Evolutionary conservation across 2,329 filamentous ascomycete species (phyloP).

Genomic region (Colletotrichum agaves): DNA sequence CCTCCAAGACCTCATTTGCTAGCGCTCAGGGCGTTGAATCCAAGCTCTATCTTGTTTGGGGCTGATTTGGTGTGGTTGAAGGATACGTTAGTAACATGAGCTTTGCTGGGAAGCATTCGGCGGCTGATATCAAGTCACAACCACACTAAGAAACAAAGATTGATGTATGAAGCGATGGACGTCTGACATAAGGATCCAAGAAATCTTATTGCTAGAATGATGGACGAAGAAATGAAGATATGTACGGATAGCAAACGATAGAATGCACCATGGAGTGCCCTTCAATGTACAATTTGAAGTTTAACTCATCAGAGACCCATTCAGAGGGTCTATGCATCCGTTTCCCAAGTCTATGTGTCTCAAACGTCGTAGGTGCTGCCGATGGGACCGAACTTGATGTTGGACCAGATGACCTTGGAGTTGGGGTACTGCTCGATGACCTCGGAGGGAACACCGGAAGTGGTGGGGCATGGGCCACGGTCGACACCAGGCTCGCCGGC

Average conservation of each 20-base stretch:
- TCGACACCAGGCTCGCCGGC: slow-evolving; percentile 51
- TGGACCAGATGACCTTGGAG: slow-evolving; percentile 58
- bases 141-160: no score
- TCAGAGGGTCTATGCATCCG: not conserved
- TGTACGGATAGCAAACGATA: slow-evolving; percentile 4
- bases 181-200: not conserved
- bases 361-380: slow-evolving; percentile 49
- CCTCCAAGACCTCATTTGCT: no score
- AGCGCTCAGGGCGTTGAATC: no score
- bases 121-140: no score
- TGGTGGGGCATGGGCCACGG: slow-evolving; percentile 57
- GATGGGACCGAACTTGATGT: slow-evolving; percentile 61
- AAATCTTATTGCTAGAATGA: not conserved
- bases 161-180: not conserved
- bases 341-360: not conserved
- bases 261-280: not conserved
- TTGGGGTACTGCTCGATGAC: slow-evolving; percentile 53
- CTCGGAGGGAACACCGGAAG: slow-evolving; percentile 55
- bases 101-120: no score
- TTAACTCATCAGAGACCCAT: not conserved
- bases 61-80: no score
- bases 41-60: no score
- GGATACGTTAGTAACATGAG: no score
- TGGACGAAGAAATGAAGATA: slow-evolving; percentile 15
- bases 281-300: not conserved